Evolutionary conservation across 495 filamentous ascomycete species (phyloP), one percentile per base, ranked within the genome.

Genomic region (Aspergillus panamensis): DNA sequence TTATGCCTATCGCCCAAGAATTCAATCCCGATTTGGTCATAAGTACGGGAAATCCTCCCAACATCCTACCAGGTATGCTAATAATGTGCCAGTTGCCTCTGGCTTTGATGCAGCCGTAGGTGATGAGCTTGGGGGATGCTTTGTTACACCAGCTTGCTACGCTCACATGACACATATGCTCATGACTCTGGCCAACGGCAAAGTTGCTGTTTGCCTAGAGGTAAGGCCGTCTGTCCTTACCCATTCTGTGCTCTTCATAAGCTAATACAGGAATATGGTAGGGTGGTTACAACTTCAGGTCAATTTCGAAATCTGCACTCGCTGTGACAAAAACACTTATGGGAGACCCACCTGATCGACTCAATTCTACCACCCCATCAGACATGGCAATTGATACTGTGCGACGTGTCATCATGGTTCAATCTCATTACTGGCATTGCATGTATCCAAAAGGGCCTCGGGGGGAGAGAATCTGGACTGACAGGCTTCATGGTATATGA

Each of bases 81-180:
- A 65, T n/a, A 43, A 29, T 51, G 32, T 29, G 17, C 49, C 47
- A 84, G 87, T 99, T 50, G 91, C 95, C 6, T 92, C 94, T 59
- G 94, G 94, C 1, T 99, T 99, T 58, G 94, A 99, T 72, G 94
- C 94, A 6, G 94, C 94, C 2, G 90, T 84, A 43, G 94, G 95
- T 8, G 94, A 99, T 71, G 86, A 89, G 53, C 80, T 99, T 17
- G 94, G 94, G 37, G 90, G 86, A 32, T 99, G 95, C 68, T 91
- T 87, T 62, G 93, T 97, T 6, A 86, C 91, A 0, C 94, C 94
- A 0, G 72, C 85, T 20, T 93, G 95, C 66, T 99, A 97, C 69
- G 91, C 91, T 17, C 93, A 97, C 65, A 97, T 99, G 94, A 97
- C 95, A 8, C 90, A 96, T 66, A 96, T 97, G 92, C 81, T 99